Percentiles rank a stretch among this genome's conserved stretches.
phyloP scores from a whole-genome alignment of 192 early-diverging fungal genomes.

The Coemansia sp. region DNA sequence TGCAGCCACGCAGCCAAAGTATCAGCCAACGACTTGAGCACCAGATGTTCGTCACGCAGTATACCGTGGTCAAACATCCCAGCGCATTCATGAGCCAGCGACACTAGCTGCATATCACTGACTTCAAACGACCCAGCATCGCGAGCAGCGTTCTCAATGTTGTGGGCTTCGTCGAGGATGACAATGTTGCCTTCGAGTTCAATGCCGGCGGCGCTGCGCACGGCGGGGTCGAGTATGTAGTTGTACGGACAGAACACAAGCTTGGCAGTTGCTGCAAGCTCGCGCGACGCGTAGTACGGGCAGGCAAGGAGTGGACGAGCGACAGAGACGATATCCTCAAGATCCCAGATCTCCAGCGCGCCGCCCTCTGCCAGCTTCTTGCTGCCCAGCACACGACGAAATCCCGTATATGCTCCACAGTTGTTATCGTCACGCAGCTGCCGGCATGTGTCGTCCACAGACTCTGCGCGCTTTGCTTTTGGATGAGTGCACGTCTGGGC shows the following conservation, averaged over 20 bases:
- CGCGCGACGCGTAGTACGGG: constrained; percentile 59
- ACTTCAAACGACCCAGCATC: constrained; percentile 56
- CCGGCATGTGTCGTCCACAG: constrained; percentile 38
- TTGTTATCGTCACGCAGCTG: constrained; percentile 28
- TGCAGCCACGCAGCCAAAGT: constrained; percentile 25
- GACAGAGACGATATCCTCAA: constrained; percentile 58
- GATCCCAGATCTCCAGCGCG: constrained; percentile 56
- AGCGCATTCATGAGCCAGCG: constrained; percentile 34
- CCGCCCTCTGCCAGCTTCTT: constrained; percentile 14
- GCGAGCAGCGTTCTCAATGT: constrained; percentile 61
- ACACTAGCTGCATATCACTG: constrained; percentile 36
- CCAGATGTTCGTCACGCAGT: background rate
- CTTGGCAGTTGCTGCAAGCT: constrained; percentile 49
- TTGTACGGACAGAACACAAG: constrained; percentile 69
- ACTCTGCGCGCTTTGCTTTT: constrained; percentile 18
- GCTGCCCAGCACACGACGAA: background rate
- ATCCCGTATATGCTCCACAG: constrained; percentile 15
- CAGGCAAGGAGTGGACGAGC: constrained; percentile 47
- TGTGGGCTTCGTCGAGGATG: constrained; percentile 67
- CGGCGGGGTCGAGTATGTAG: constrained; percentile 62
- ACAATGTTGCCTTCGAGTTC: constrained; percentile 51
- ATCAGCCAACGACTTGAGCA: constrained; percentile 11
- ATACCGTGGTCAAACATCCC: constrained; percentile 16
- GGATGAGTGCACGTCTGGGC: constrained; percentile 57
- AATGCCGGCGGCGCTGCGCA: constrained; percentile 55